phyloP scores from a whole-genome alignment of 2,329 filamentous ascomycete genomes.

The Calonectria hongkongensis region DNA sequence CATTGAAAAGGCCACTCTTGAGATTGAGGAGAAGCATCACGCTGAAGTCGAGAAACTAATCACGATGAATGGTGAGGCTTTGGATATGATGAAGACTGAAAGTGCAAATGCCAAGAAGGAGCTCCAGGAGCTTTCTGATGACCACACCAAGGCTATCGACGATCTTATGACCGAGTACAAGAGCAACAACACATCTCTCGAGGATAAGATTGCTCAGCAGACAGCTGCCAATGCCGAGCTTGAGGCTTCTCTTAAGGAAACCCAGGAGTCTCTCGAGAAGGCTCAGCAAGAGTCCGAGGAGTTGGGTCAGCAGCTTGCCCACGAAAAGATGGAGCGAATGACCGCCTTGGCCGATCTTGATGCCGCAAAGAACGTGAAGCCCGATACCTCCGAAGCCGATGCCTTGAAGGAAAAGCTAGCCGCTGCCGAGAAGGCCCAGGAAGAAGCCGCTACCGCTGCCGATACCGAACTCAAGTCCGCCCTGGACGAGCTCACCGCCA shows the following conservation, averaged over 20 bases:
- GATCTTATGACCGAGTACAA: conserved; percentile 64
- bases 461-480: conserved; percentile 60
- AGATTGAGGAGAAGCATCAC: conserved; percentile 67
- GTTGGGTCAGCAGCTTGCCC: conserved; percentile 72
- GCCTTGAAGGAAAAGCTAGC: conserved; percentile 71
- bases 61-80: conserved; percentile 63
- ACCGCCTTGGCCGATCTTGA: conserved; percentile 77
- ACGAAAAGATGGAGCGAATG: conserved; percentile 77
- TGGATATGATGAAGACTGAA: conserved; percentile 64
- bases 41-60: conserved; percentile 69
- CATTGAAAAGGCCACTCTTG: conserved; percentile 66
- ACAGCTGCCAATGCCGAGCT: conserved; percentile 60
- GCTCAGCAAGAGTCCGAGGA: conserved; percentile 69
- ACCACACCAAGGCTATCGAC: conserved; percentile 63
- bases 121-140: conserved; percentile 64
- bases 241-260: conserved; percentile 60
- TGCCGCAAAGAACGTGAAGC: conserved; percentile 72
- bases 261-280: conserved; percentile 67
- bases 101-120: conserved; percentile 63
- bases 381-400: conserved; percentile 74
- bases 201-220: conserved; percentile 62
- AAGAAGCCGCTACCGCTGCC: conserved; percentile 63
- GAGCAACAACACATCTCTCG: conserved; percentile 57
- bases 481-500: conserved; percentile 59
- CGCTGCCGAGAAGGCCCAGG: conserved; percentile 67